phyloP scores from a whole-genome alignment of 2,329 filamentous ascomycete genomes.

The Ceratocystis colombiana region DNA sequence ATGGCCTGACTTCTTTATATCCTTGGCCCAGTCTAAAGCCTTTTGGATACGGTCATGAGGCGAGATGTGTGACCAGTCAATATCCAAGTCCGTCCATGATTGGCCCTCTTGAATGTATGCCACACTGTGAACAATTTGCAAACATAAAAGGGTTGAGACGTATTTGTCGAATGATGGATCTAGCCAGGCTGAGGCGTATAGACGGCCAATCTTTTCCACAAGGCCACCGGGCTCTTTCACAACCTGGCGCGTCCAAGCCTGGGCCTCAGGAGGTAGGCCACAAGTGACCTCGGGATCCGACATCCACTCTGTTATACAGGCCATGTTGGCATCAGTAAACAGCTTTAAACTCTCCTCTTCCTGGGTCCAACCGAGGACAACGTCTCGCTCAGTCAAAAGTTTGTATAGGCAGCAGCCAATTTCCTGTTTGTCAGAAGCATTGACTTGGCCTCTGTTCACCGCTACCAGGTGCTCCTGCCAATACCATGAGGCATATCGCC shows the following conservation, averaged over 20 bases:
- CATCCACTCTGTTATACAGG: constrained; percentile 34
- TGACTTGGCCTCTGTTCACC: constrained; percentile 31
- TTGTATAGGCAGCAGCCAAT: constrained; percentile 33
- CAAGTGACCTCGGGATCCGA: constrained; percentile 31
- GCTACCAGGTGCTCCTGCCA: constrained; percentile 37
- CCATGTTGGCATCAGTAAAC: constrained; percentile 35
- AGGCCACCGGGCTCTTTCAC: constrained; percentile 30
- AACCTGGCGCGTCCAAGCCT: constrained; percentile 31
- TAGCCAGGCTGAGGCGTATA: constrained; percentile 36
- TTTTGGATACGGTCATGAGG: constrained; percentile 33
- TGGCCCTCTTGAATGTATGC: constrained; percentile 35
- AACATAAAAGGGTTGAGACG: constrained; percentile 36
- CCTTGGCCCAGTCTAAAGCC: constrained; percentile 33
- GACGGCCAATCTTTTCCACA: constrained; percentile 34
- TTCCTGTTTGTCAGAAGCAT: constrained; percentile 30
- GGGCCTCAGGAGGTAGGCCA: constrained; percentile 30
- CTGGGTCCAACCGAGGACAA: constrained; percentile 36
- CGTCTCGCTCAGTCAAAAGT: constrained; percentile 34
- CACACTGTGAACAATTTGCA: constrained; percentile 37
- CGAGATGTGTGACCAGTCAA: constrained; percentile 34
- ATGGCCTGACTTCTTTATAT: constrained; percentile 32
- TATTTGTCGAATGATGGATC: constrained; percentile 33
- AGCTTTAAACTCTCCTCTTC: constrained; percentile 38
- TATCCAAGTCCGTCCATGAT: constrained; percentile 34
- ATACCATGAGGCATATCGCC: constrained; percentile 38